These are phyloP conservation scores for Ilyonectria robusta DNA, from an alignment of 2,329 filamentous ascomycete genomes.

Conservation along the genomic window DNA sequence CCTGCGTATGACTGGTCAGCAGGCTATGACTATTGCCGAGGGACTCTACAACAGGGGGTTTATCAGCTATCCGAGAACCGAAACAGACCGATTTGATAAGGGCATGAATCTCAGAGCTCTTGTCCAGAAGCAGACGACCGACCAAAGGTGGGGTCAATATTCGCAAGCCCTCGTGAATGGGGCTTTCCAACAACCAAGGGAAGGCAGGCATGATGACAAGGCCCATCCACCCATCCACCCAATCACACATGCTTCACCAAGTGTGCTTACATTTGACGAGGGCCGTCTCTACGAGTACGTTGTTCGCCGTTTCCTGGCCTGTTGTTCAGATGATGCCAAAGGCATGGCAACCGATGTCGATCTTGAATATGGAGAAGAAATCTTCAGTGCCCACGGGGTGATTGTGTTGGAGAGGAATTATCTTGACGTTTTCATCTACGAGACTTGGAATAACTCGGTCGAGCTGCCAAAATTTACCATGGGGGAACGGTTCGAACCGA, in stretches of 20 bases:
- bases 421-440: slow-evolving; percentile 94
- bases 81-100: slow-evolving; percentile 95
- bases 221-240: slow-evolving; percentile 98
- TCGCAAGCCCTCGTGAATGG: slow-evolving; percentile 82
- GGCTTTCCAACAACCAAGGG: slow-evolving; percentile 84
- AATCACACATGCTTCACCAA: slow-evolving; percentile 83
- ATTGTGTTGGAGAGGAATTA: slow-evolving; percentile 92
- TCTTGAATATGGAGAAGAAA: slow-evolving; percentile 85
- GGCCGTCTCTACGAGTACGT: slow-evolving; percentile 92
- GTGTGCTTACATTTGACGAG: slow-evolving; percentile 76
- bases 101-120: slow-evolving; percentile 87
- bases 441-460: slow-evolving; percentile 93
- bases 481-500: slow-evolving; percentile 88
- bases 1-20: slow-evolving; percentile 90
- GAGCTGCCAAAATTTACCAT: slow-evolving; percentile 84
- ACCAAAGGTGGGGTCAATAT: slow-evolving; percentile 83
- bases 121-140: slow-evolving; percentile 86
- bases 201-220: slow-evolving; percentile 92
- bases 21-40: slow-evolving; percentile 91
- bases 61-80: slow-evolving; percentile 97
- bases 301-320: slow-evolving; percentile 90
- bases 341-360: slow-evolving; percentile 89
- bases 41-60: slow-evolving; percentile 92
- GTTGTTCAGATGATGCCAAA: slow-evolving; percentile 93
- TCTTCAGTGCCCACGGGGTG: slow-evolving; percentile 86